Evolutionary conservation across 2,329 filamentous ascomycete species (phyloP).

Genomic region (Aspergillus transmontanensis): DNA sequence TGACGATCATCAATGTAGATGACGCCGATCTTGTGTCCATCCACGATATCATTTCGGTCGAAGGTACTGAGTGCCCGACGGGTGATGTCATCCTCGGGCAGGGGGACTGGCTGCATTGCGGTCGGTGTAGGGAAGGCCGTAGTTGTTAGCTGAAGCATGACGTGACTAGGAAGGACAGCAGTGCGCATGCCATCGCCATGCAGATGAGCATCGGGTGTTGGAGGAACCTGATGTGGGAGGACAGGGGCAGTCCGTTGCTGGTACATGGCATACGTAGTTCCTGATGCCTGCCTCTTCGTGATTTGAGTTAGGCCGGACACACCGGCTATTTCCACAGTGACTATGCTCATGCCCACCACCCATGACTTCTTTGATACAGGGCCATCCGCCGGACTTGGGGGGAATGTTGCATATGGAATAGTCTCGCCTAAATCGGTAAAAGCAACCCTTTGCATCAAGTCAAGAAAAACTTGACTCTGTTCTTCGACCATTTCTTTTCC

Average conservation of each 20-base stretch:
- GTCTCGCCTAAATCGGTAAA: constrained; percentile 82
- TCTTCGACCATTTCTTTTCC: constrained; percentile 81
- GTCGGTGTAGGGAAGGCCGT: constrained; percentile 47
- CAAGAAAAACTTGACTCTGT: constrained; percentile 88
- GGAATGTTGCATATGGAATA: constrained; percentile 45
- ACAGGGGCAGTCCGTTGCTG: constrained; percentile 50
- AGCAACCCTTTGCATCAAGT: constrained; percentile 88
- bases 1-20: constrained; percentile 91
- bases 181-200: constrained; percentile 42
- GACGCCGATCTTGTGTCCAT: constrained; percentile 93
- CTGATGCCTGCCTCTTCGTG: constrained; percentile 54
- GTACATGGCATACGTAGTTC: constrained; percentile 52
- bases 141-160: constrained; percentile 48
- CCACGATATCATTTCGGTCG: constrained; percentile 84
- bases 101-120: constrained; percentile 69
- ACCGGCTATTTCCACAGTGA: constrained; percentile 53
- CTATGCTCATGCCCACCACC: constrained; percentile 55
- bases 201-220: constrained; percentile 42
- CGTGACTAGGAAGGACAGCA: constrained; percentile 49
- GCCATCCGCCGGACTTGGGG: constrained; percentile 44
- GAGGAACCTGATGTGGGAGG: constrained; percentile 48
- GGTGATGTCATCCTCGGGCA: constrained; percentile 72
- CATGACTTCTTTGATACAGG: constrained; percentile 51
- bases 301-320: constrained; percentile 52
- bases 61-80: constrained; percentile 77